These are phyloP conservation scores for Posidonia australis DNA, from an alignment of 106 monocot genomes.

Conservation along the genomic window DNA sequence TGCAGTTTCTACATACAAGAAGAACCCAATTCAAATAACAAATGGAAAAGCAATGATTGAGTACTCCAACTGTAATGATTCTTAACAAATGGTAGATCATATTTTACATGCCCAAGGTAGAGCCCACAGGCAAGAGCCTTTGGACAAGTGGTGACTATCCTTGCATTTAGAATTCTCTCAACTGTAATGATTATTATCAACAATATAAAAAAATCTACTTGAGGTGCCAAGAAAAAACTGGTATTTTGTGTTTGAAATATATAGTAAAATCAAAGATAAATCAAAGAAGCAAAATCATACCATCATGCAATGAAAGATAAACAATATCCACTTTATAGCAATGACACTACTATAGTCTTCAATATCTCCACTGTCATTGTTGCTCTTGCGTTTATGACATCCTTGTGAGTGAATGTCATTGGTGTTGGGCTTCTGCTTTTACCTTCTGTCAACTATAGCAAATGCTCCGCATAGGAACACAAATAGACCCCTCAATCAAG, in stretches of 20 bases:
- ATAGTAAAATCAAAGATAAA: neutral
- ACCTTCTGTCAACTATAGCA: too few species aligned
- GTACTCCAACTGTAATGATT: too few species aligned
- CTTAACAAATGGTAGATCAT: constrained; percentile 58
- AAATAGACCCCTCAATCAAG: too few species aligned
- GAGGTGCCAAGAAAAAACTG: neutral
- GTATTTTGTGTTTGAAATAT: neutral
- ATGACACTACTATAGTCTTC: too few species aligned
- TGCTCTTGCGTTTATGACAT: too few species aligned
- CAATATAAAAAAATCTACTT: neutral
- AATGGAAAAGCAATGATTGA: too few species aligned
- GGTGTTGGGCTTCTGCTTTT: too few species aligned
- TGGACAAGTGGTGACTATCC: constrained; percentile 52
- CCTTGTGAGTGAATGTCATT: too few species aligned
- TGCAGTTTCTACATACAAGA: too few species aligned
- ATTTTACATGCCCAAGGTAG: constrained; percentile 69
- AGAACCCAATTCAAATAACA: too few species aligned
- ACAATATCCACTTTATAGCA: constrained; percentile 86
- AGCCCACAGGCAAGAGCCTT: constrained; percentile 96
- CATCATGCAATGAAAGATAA: constrained; percentile 41
- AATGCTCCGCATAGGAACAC: too few species aligned
- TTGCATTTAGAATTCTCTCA: constrained; percentile 70
- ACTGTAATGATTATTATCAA: constrained; percentile 38
- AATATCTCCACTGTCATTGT: too few species aligned
- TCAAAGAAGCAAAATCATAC: constrained; percentile 20